phyloP scores from a whole-genome alignment of 805 yeast genomes.

The Metschnikowia aberdeeniae region DNA sequence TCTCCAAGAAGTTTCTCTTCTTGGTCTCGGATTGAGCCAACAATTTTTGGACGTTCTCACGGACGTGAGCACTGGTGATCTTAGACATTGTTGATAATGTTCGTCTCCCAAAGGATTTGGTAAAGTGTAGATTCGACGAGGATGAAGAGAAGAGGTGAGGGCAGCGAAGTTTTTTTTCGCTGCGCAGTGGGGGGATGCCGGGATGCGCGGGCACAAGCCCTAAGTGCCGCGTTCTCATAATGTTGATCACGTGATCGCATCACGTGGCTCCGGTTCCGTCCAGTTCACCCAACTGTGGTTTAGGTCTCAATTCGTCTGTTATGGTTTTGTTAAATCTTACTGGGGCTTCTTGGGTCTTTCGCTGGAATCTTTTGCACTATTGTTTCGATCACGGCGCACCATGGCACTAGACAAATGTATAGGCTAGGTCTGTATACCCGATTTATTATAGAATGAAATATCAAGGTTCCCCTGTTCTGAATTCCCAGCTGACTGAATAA shows the following conservation, averaged over 20 bases:
- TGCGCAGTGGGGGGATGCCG: neutral
- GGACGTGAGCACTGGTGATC: constrained; percentile 87
- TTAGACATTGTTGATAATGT: constrained; percentile 61
- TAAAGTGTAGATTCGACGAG: constrained; percentile 56
- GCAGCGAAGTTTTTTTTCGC: constrained; percentile 6
- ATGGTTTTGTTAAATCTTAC: too few species aligned
- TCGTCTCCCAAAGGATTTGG: constrained; percentile 76
- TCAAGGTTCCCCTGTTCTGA: too few species aligned
- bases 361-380: too few species aligned
- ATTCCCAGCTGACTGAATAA: too few species aligned
- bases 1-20: constrained; percentile 99
- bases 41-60: constrained; percentile 93
- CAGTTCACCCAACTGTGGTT: too few species aligned
- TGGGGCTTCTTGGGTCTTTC: too few species aligned
- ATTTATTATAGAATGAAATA: too few species aligned
- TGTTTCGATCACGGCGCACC: too few species aligned
- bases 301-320: too few species aligned
- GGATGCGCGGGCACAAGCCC: constrained; percentile 14
- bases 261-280: too few species aligned
- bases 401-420: too few species aligned
- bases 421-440: too few species aligned
- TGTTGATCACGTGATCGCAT: neutral
- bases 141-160: constrained; percentile 26
- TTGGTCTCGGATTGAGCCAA: constrained; percentile 92
- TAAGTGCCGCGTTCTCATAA: constrained; percentile 4